These are phyloP conservation scores for Albizia julibrissin DNA, from an alignment of 306 rosid genomes.

Conservation along the genomic window DNA sequence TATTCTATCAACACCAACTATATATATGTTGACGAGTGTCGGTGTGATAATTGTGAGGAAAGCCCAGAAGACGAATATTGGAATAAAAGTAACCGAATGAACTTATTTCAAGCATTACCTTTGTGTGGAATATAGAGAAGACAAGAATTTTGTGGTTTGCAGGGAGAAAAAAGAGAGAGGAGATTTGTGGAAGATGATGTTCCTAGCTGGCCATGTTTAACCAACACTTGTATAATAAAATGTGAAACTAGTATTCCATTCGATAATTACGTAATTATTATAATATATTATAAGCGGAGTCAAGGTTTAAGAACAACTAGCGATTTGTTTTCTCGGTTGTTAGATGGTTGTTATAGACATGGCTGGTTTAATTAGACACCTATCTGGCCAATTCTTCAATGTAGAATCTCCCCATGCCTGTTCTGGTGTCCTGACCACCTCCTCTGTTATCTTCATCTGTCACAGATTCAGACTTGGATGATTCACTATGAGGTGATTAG, in stretches of 20 bases:
- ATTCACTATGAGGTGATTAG: too few species aligned
- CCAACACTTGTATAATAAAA: slow-evolving; percentile 31
- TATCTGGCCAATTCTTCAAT: slow-evolving; percentile 14
- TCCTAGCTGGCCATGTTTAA: slow-evolving; percentile 20
- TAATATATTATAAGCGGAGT: slow-evolving; percentile 37
- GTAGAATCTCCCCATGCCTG: background rate
- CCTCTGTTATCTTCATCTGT: slow-evolving; percentile 54
- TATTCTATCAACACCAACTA: background rate
- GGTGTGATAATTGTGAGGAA: slow-evolving; percentile 58
- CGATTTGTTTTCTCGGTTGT: slow-evolving; percentile 61
- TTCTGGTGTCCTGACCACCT: slow-evolving; percentile 71
- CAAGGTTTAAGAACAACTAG: slow-evolving; percentile 49
- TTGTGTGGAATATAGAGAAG: background rate
- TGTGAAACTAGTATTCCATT: slow-evolving; percentile 17
- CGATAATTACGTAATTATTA: background rate
- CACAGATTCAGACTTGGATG: too few species aligned
- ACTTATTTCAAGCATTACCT: background rate
- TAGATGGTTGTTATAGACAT: slow-evolving; percentile 69
- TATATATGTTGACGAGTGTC: slow-evolving; percentile 26
- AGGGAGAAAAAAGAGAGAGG: background rate
- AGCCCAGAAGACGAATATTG: slow-evolving; percentile 70
- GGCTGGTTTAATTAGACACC: slow-evolving; percentile 30
- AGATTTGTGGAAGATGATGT: slow-evolving; percentile 26
- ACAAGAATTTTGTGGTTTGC: background rate
- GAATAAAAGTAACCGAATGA: background rate